phyloP scores from a whole-genome alignment of 169 alveolate species.

The Plasmodium fragile region DNA sequence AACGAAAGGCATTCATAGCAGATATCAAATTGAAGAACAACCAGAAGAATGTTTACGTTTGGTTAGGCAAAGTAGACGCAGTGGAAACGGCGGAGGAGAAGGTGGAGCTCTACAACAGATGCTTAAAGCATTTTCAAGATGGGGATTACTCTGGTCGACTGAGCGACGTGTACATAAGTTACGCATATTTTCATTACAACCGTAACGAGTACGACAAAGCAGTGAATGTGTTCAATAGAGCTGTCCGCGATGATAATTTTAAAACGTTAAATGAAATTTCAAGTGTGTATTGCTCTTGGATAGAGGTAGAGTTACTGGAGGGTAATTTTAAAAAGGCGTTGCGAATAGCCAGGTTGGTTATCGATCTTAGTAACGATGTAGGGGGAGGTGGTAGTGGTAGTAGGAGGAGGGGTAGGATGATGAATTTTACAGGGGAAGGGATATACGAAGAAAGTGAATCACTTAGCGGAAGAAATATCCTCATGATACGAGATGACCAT shows the following conservation, averaged over 20 bases:
- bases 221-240: slow-evolving; percentile 18
- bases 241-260: slow-evolving; percentile 11
- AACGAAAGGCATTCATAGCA: slow-evolving; percentile 46
- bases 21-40: slow-evolving; percentile 70
- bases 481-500: not conserved
- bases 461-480: not conserved
- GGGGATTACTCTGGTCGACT: slow-evolving; percentile 44
- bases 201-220: slow-evolving; percentile 14
- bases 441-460: not conserved
- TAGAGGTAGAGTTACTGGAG: slow-evolving; percentile 44
- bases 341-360: slow-evolving; percentile 23
- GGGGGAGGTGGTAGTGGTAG: not conserved
- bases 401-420: not conserved
- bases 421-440: not conserved
- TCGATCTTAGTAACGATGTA: slow-evolving; percentile 12
- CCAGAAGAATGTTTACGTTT: slow-evolving; percentile 49
- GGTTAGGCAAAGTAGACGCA: slow-evolving; percentile 60
- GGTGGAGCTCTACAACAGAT: slow-evolving; percentile 29
- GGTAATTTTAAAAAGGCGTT: slow-evolving; percentile 48
- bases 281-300: slow-evolving; percentile 64
- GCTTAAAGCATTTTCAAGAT: slow-evolving; percentile 24
- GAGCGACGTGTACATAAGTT: slow-evolving; percentile 65
- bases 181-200: slow-evolving; percentile 55
- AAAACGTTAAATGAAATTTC: slow-evolving; percentile 42
- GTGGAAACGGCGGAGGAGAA: slow-evolving; percentile 22